Evolutionary conservation across 371 early-diverging fungal species (phyloP).

Genomic region (Syncephalastrum contaminatum): DNA sequence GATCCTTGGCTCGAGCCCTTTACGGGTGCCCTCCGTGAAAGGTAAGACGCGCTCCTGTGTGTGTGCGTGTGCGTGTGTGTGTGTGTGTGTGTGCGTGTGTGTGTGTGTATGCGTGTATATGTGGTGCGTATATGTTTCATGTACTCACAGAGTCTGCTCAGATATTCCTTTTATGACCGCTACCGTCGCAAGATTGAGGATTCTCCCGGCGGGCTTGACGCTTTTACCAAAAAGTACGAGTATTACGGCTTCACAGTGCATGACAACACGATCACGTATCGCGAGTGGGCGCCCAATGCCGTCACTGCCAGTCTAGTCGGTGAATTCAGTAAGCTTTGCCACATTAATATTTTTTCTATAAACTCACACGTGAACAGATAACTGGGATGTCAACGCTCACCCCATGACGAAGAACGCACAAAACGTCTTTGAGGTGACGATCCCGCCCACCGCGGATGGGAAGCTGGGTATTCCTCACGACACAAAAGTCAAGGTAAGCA

Average conservation of each 20-base stretch:
- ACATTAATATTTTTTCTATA: slow-evolving; percentile 1
- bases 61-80: background rate
- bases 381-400: slow-evolving; percentile 78
- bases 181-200: slow-evolving; percentile 48
- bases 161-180: slow-evolving; percentile 53
- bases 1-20: slow-evolving; percentile 78
- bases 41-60: slow-evolving; percentile 34
- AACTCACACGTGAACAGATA: slow-evolving; percentile 45
- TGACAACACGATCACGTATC: slow-evolving; percentile 71
- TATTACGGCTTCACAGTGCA: slow-evolving; percentile 72
- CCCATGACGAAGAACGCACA: slow-evolving; percentile 75
- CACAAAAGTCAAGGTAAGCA: slow-evolving; percentile 82
- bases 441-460: slow-evolving; percentile 63
- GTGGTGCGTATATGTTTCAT: too few relatives aligned
- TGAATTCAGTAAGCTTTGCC: slow-evolving; percentile 83
- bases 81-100: background rate
- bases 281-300: slow-evolving; percentile 95
- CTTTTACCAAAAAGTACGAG: slow-evolving; percentile 80
- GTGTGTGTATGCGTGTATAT: background rate
- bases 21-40: slow-evolving; percentile 52
- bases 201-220: slow-evolving; percentile 76
- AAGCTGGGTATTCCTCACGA: slow-evolving; percentile 77
- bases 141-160: slow-evolving; percentile 8
- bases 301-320: slow-evolving; percentile 81
- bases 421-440: slow-evolving; percentile 77